phyloP scores from a whole-genome alignment of 2,329 filamentous ascomycete species.

The Epicoccum nigrum region DNA sequence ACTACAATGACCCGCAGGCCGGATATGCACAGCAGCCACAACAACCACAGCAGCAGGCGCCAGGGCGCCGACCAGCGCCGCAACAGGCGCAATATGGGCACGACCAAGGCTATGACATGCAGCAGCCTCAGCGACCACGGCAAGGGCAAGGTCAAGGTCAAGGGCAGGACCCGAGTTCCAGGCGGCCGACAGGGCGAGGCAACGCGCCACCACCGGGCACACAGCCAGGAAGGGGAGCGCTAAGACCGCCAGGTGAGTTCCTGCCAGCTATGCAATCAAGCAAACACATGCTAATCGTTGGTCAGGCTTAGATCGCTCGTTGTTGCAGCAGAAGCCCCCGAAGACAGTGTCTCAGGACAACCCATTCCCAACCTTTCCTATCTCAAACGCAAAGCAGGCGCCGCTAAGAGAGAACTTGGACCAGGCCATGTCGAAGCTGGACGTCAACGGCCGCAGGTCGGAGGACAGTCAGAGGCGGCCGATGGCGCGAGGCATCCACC shows the following conservation, averaged over 20 bases:
- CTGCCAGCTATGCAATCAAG: neutral
- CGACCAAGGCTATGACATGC: constrained; percentile 34
- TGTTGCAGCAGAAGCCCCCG: constrained; percentile 37
- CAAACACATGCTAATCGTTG: neutral
- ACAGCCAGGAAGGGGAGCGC: constrained; percentile 33
- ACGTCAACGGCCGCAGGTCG: constrained; percentile 30
- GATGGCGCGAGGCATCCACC: constrained; percentile 29
- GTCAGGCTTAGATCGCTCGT: constrained; percentile 39
- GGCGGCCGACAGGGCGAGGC: constrained; percentile 33
- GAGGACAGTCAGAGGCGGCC: constrained; percentile 28
- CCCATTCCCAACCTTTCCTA: constrained; percentile 56
- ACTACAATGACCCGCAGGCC: constrained; percentile 39
- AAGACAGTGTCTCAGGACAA: constrained; percentile 50
- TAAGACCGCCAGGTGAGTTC: constrained; percentile 39
- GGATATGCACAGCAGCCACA: constrained; percentile 30
- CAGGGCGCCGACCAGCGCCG: constrained; percentile 8
- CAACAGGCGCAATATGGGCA: constrained; percentile 33
- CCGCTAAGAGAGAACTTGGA: constrained; percentile 32
- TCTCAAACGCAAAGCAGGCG: constrained; percentile 28
- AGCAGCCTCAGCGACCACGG: constrained; percentile 30
- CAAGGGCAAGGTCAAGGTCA: constrained; percentile 36
- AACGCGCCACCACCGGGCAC: constrained; percentile 27
- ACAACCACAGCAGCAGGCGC: constrained; percentile 20
- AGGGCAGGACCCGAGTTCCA: constrained; percentile 39
- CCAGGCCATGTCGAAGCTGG: constrained; percentile 46